Evolutionary conservation across 2,329 filamentous ascomycete species (phyloP), one percentile per base, ranked within the genome.

Genomic region (Aspergillus arachidicola): DNA sequence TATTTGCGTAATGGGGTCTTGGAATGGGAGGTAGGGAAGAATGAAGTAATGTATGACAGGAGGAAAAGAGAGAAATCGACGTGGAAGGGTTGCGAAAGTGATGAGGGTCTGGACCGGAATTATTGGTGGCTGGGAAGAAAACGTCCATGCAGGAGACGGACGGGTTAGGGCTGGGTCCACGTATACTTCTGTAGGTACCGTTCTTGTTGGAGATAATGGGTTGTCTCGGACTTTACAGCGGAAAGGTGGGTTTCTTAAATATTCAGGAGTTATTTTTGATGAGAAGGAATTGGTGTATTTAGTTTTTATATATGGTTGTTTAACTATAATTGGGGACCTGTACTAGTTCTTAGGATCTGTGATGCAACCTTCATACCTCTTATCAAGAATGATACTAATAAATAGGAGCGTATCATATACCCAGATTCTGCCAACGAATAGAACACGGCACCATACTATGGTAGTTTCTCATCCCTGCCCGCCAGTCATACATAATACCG

Each of bases 211-310:
- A 36, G 14, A 1, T 16, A 6, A 16, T 36, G 3, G 36, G 2
- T 19, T 19, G 6, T 7, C 10, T 19, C 3, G 14, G 2, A 7
- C 7, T 38, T 38, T 7, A 16, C 6, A 1, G 16, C 19, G 23
- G 23, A 1, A 23, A 1, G 0, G 6, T 0, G 0, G 5, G 16
- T 19, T 19, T n/a, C n/a, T n/a, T 41, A n/a, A 10, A 6, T 9
- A 9, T 16, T 41, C 1, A 0, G 16, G 2, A n/a, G 16, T n/a
- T 19, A n/a, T n/a, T n/a, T n/a, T 9, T 4, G 19, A n/a, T 41
- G 38, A 41, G 7, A 41, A 19, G 38, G 6, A 41, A 10, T 19
- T 41, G 38, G 6, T 19, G 10, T n/a, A 9, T 41, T n/a, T n/a
- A 2, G 38, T n/a, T 41, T 41, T 41, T 41, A 38, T 38, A n/a